Percentiles rank a stretch among this genome's conserved stretches.
These are phyloP conservation scores for Solanum paucissectum DNA, from an alignment of 257 asterid species.

Conservation along the genomic window DNA sequence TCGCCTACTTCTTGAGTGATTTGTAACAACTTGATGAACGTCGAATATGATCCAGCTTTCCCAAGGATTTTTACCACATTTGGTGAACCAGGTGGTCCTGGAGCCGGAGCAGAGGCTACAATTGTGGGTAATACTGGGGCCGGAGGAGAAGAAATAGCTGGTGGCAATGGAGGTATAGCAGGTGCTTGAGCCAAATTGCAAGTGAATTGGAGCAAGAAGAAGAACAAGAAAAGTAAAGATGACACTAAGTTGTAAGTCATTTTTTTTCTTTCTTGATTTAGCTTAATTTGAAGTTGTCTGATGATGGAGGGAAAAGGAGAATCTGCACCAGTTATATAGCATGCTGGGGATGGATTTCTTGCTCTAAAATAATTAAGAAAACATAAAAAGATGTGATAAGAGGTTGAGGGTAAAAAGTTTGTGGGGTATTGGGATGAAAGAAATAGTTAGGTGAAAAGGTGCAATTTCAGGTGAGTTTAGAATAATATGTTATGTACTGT, in stretches of 20 bases:
- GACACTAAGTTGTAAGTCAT: not conserved
- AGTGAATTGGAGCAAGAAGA: constrained; percentile 4
- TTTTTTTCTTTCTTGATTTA: not conserved
- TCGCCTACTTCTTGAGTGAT: constrained; percentile 36
- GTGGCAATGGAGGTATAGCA: not conserved
- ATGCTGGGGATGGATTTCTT: not conserved
- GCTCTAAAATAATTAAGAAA: not conserved
- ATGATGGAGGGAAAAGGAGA: not conserved
- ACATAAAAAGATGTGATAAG: not conserved
- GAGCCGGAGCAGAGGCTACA: constrained; percentile 13
- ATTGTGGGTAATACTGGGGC: not conserved
- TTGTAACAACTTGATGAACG: constrained; percentile 42
- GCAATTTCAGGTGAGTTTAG: constrained; percentile 21
- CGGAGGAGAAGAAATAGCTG: not conserved
- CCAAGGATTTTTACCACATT: constrained; percentile 37
- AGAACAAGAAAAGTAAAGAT: constrained; percentile 3
- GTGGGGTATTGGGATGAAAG: not conserved
- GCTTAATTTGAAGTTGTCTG: not conserved
- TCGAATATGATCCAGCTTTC: constrained; percentile 30
- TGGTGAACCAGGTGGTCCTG: constrained; percentile 28
- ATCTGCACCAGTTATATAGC: constrained; percentile 1
- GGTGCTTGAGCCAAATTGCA: constrained; percentile 24
- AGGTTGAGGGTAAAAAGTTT: not conserved
- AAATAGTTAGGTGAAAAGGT: constrained; percentile 7
- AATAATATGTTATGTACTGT: constrained; percentile 11